phyloP scores from a whole-genome alignment of 2,329 filamentous ascomycete genomes.

The Cadophora malorum region DNA sequence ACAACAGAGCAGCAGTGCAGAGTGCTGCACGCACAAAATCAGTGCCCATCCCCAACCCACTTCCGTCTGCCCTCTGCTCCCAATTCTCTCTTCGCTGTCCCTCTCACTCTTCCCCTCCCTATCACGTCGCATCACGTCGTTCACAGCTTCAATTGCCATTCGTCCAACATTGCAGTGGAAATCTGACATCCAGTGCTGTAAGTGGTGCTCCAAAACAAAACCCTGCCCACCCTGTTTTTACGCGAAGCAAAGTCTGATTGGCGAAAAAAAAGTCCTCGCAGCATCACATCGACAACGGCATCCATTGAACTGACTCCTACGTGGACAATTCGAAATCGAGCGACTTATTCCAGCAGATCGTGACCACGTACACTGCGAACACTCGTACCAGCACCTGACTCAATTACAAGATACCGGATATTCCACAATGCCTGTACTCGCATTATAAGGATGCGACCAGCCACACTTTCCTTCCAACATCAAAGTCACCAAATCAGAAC shows the following conservation, averaged over 20 bases:
- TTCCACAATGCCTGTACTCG: constrained; percentile 38
- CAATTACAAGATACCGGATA: constrained; percentile 31
- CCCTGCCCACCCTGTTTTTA: constrained; percentile 48
- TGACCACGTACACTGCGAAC: constrained; percentile 42
- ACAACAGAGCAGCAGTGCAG: constrained; percentile 7
- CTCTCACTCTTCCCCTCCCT: constrained; percentile 2
- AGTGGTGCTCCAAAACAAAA: constrained; percentile 23
- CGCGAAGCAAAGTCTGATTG: constrained; percentile 38
- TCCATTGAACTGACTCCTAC: constrained; percentile 37
- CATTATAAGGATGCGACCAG: constrained; percentile 34
- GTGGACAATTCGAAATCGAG: constrained; percentile 40
- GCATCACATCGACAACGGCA: constrained; percentile 33
- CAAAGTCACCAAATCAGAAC: constrained; percentile 24
- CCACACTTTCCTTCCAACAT: constrained; percentile 15
- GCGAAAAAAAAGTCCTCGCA: constrained; percentile 37
- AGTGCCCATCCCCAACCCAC: constrained; percentile 17
- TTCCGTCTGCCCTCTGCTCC: constrained; percentile 4
- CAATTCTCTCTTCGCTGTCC: constrained; percentile 17
- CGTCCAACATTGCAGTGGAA: constrained; percentile 32
- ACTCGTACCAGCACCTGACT: constrained; percentile 23
- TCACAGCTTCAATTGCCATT: constrained; percentile 27
- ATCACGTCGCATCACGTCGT: constrained; percentile 29
- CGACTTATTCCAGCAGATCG: constrained; percentile 36
- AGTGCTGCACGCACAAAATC: constrained; percentile 17
- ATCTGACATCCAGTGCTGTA: constrained; percentile 26